Conservation (phyloP, 2,329 filamentous ascomycete species). For the Penicillium sp. region DNA sequence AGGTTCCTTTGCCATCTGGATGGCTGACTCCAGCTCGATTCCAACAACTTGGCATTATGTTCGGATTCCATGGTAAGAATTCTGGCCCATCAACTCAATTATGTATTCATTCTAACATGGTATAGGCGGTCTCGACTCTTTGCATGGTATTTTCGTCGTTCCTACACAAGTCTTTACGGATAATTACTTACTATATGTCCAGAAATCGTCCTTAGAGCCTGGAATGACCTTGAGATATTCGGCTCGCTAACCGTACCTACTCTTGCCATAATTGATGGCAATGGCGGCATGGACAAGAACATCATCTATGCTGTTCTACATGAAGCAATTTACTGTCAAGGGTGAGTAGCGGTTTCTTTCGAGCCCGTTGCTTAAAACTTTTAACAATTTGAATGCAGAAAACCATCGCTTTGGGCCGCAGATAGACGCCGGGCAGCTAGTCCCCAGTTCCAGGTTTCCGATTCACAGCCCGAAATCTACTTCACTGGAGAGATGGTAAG, state of each 20-base stretch:
- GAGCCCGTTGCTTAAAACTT: not conserved
- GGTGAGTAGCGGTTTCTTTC: conserved; percentile 38
- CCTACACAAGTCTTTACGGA: not conserved
- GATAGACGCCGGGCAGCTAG: conserved; percentile 47
- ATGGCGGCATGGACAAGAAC: conserved; percentile 71
- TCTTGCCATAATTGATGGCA: conserved; percentile 69
- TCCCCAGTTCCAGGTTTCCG: conserved; percentile 53
- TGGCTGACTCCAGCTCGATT: conserved; percentile 74
- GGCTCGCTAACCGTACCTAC: conserved; percentile 75
- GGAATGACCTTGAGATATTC: conserved; percentile 74
- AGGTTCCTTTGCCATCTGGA: conserved; percentile 71
- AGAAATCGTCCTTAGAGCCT: conserved; percentile 70
- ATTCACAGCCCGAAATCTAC: conserved; percentile 61
- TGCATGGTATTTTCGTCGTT: conserved; percentile 61
- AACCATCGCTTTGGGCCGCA: conserved; percentile 75
- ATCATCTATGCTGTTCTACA: conserved; percentile 87
- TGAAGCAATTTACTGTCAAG: conserved; percentile 83
- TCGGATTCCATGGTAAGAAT: conserved; percentile 71
- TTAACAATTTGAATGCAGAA: conserved; percentile 24
- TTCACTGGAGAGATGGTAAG: conserved; percentile 87
- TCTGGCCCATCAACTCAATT: not conserved
- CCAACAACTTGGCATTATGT: conserved; percentile 74
- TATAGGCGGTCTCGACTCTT: conserved; percentile 67
- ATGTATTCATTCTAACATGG: conserved; percentile 15
- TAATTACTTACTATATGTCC: conserved; percentile 5